Percentiles rank a stretch among this genome's conserved stretches.
Conservation (phyloP, 1,284 basidiomycete species). For the Rhodotorula sp. region DNA sequence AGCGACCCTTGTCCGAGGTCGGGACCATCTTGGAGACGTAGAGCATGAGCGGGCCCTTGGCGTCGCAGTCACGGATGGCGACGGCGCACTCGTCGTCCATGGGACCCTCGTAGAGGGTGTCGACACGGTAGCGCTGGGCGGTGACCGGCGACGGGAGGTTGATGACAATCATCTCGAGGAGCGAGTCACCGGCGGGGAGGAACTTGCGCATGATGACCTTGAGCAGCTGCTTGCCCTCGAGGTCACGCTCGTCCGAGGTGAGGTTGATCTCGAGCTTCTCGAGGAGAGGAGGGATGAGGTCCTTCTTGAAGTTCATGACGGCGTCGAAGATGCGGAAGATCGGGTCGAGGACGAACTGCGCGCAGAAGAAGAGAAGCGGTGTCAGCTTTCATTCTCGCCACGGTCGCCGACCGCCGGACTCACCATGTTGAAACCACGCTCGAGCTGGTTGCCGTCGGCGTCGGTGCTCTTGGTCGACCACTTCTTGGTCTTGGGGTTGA, state of each 20-base stretch:
- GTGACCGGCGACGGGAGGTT: constrained; percentile 94
- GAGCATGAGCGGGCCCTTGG: constrained; percentile 93
- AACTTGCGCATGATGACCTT: constrained; percentile 99
- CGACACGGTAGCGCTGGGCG: constrained; percentile 97
- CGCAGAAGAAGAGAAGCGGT: constrained; percentile 51
- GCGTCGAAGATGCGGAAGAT: constrained; percentile 99
- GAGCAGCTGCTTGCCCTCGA: constrained; percentile 94
- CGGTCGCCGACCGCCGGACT: background rate
- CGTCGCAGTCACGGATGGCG: constrained; percentile 97
- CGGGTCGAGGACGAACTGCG: constrained; percentile 98
- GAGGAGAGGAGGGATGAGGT: constrained; percentile 76
- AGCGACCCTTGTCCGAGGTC: constrained; percentile 99
- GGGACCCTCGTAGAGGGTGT: constrained; percentile 99
- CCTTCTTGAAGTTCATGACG: constrained; percentile 99
- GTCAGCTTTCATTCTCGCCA: too few relatives aligned
- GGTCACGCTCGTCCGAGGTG: constrained; percentile 83
- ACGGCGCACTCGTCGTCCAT: constrained; percentile 99
- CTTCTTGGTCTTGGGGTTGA: constrained; percentile 97
- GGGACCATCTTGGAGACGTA: constrained; percentile 99
- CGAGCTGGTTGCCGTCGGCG: constrained; percentile 82
- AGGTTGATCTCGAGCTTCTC: constrained; percentile 98
- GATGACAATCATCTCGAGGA: constrained; percentile 99
- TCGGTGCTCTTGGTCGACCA: constrained; percentile 82
- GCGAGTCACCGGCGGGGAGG: constrained; percentile 96
- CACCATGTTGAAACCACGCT: constrained; percentile 55